These are phyloP conservation scores for Magnaporthiopsis incrustans DNA, from an alignment of 2,329 filamentous ascomycete genomes.

Conservation along the genomic window DNA sequence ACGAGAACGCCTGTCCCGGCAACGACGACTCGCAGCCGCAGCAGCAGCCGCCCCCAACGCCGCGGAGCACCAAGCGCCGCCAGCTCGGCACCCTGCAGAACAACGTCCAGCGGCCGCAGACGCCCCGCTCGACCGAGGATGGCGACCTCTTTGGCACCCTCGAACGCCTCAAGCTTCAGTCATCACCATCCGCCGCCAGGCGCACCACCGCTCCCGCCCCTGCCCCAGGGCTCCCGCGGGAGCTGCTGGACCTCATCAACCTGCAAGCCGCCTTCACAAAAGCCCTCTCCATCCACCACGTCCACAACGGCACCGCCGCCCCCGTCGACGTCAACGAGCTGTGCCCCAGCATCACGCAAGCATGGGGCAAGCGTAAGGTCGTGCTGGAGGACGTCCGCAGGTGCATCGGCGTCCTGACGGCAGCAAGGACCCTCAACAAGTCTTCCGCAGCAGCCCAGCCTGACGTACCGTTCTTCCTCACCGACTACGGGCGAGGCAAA, in stretches of 20 bases:
- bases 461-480: conserved; percentile 31
- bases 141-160: conserved; percentile 15
- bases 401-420: conserved; percentile 54
- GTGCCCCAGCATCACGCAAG: conserved; percentile 52
- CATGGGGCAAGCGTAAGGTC: conserved; percentile 67
- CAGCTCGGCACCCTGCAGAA: conserved; percentile 7
- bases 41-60: not conserved
- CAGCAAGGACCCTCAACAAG: not conserved
- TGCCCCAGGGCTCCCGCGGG: conserved; percentile 32
- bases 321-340: conserved; percentile 57
- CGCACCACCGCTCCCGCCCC: conserved; percentile 21
- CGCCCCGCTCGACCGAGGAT: conserved; percentile 13
- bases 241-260: conserved; percentile 51
- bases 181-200: conserved; percentile 21
- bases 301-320: conserved; percentile 55
- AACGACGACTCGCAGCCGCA: not conserved
- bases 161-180: conserved; percentile 31
- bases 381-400: conserved; percentile 57
- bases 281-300: conserved; percentile 59
- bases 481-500: conserved; percentile 35
- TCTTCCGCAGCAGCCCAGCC: conserved; percentile 7
- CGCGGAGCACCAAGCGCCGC: conserved; percentile 15
- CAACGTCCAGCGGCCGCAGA: conserved; percentile 17
- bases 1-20: conserved; percentile 17
- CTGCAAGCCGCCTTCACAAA: conserved; percentile 62